Percentiles rank a stretch among this genome's conserved stretches.
Evolutionary conservation across 352 stramenopile genomes (phyloP).

Genomic region (Pythium angustatum): DNA sequence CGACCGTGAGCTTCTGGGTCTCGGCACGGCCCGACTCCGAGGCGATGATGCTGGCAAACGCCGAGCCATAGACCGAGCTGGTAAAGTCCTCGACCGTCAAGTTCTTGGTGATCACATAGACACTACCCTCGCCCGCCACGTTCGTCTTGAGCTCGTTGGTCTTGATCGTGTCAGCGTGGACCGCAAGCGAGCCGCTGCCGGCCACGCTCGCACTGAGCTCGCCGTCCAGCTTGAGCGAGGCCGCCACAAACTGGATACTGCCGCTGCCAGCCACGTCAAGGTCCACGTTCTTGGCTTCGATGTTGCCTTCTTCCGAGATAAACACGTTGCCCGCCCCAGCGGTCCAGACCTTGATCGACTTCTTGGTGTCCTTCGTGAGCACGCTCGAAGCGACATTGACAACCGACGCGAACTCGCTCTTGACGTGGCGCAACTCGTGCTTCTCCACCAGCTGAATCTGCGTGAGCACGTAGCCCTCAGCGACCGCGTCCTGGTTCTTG

Average conservation of each 20-base stretch:
- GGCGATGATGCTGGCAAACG: conserved; percentile 36
- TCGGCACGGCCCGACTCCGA: conserved; percentile 39
- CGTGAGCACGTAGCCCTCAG: conserved; percentile 54
- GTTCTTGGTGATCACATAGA: conserved; percentile 41
- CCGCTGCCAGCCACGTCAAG: conserved; percentile 47
- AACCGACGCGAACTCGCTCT: conserved; percentile 37
- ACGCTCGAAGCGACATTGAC: conserved; percentile 50
- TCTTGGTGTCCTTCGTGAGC: conserved; percentile 36
- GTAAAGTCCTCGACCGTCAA: conserved; percentile 38
- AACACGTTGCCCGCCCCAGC: conserved; percentile 45
- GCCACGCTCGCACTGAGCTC: conserved; percentile 20
- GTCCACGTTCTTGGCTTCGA: conserved; percentile 39
- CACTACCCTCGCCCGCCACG: conserved; percentile 17
- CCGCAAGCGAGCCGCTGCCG: conserved; percentile 18
- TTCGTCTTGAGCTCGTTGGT: conserved; percentile 24
- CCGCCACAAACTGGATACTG: conserved; percentile 30
- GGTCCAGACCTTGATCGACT: conserved; percentile 45
- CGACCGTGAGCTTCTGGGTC: conserved; percentile 50
- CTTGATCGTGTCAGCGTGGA: conserved; percentile 25
- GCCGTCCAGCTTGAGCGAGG: conserved; percentile 30
- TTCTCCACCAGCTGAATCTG: conserved; percentile 56
- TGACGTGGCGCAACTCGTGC: conserved; percentile 41
- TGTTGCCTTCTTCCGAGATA: conserved; percentile 37
- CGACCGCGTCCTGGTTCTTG: conserved; percentile 54
- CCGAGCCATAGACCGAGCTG: conserved; percentile 51